A percentile compares a stretch with the other conserved stretches of the same genome.
phyloP scores from a whole-genome alignment of 805 yeast species.

The Kodamaea sagamina region DNA sequence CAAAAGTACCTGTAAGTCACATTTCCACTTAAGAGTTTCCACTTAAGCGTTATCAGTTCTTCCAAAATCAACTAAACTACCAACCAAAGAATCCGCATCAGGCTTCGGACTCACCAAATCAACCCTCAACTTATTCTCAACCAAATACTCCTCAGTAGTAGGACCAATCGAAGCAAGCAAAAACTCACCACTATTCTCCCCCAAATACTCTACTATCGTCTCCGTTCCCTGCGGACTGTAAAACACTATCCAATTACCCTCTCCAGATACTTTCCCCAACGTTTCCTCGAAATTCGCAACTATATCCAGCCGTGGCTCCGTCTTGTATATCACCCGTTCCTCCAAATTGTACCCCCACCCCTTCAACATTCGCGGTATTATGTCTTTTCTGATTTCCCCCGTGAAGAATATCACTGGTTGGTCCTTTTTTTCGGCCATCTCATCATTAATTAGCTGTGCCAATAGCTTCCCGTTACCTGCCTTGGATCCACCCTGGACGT shows the following conservation, averaged over 20 bases:
- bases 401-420: conserved; percentile 67
- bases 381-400: conserved; percentile 82
- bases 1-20: too few relatives aligned
- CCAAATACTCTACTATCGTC: conserved; percentile 50
- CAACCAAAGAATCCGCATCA: conserved; percentile 58
- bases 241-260: conserved; percentile 68
- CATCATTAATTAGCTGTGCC: conserved; percentile 58
- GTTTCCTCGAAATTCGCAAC: conserved; percentile 34
- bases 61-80: conserved; percentile 29
- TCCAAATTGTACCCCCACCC: conserved; percentile 45
- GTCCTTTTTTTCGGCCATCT: conserved; percentile 20
- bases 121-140: conserved; percentile 54
- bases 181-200: conserved; percentile 11
- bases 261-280: conserved; percentile 3
- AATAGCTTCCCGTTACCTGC: conserved; percentile 82
- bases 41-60: too few relatives aligned
- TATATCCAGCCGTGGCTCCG: conserved; percentile 53
- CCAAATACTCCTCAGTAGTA: conserved; percentile 71
- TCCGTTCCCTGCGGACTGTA: conserved; percentile 91
- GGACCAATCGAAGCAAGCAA: conserved; percentile 87
- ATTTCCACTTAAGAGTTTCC: too few relatives aligned
- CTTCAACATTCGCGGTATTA: conserved; percentile 64
- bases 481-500: conserved; percentile 67
- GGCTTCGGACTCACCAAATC: conserved; percentile 72
- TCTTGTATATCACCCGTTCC: conserved; percentile 71